Base-by-base conservation (phyloP, 768 basidiomycete genomes). In the Zangia roseola region DNA sequence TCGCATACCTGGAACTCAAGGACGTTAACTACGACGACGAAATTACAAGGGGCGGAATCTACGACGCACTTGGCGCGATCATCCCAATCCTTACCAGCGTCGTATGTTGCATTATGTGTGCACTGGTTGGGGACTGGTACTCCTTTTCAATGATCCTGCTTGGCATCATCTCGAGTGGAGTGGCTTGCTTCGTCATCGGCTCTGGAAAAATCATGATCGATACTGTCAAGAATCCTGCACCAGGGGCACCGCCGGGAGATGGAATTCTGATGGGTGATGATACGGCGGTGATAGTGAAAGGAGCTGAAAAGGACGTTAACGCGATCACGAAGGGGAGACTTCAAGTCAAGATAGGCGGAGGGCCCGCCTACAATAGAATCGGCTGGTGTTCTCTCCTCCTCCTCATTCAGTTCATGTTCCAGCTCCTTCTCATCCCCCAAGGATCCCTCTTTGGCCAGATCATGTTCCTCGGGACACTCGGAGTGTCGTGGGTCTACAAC, bases 361-460 rank as follows among this genome's bases (percentile, higher is more conserved):
- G 3, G 2, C 53, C 54, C 5, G 46, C 37, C n/a, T 62, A 62
- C 45, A n/a, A 55, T 20, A 12, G 1, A 14, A 45, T 69, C 40
- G 65, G 71, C 21, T n/a, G 55, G 30, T 67, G 56, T 19, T 67
- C 69, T 5, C 35, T 71, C 9, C 59, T 69, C 5, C 63, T 71
- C 26, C 54, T 65, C 17, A 17, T 56, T 35, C 71, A 72, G 23
- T 69, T 69, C 57, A 6, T 71, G 20, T 41, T 60, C 20, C 70
- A 72, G 49, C 56, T 71, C 3, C 56, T 71, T 38, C 58, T 71
- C 30, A 68, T 69, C 10, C 69, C 69, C 4, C 69, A 71, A 44
- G 63, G 55, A 10, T 28, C 47, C 10, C 59, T 71, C 35, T 69
- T 71, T 6, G 70, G 71, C 10, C 70, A 72, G 41, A 46, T 68